These are phyloP conservation scores for Aspergillus ibericus DNA, from an alignment of 2,329 filamentous ascomycete genomes.

Conservation along the genomic window DNA sequence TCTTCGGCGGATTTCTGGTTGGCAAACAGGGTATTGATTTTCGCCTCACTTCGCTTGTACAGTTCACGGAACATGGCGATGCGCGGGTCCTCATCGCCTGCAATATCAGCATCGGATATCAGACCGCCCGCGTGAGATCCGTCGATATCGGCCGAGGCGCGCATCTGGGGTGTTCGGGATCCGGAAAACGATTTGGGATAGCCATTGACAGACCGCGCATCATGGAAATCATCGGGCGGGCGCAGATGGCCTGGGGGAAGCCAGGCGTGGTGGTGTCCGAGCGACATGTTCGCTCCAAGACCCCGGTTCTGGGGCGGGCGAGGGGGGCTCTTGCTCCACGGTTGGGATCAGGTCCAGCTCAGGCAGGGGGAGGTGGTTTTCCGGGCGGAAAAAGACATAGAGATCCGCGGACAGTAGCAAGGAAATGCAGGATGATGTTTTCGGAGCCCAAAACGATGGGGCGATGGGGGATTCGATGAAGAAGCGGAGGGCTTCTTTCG, in stretches of 20 bases:
- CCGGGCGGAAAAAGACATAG: conserved; percentile 36
- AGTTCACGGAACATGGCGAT: conserved; percentile 72
- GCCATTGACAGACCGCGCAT: conserved; percentile 45
- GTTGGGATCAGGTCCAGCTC: conserved; percentile 38
- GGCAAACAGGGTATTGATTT: conserved; percentile 73
- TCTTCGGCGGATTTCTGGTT: conserved; percentile 37
- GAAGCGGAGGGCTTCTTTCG: conserved; percentile 37
- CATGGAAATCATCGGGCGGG: conserved; percentile 60
- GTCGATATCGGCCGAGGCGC: conserved; percentile 46
- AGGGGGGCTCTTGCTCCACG: conserved; percentile 47
- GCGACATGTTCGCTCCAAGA: conserved; percentile 60
- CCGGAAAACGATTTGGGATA: conserved; percentile 44
- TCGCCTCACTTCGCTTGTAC: conserved; percentile 74
- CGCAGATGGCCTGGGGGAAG: conserved; percentile 60
- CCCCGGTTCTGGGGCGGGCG: conserved; percentile 47
- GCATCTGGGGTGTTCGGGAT: conserved; percentile 46
- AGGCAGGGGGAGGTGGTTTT: conserved; percentile 25
- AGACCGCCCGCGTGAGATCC: conserved; percentile 49
- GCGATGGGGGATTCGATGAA: conserved; percentile 38
- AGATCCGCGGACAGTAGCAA: conserved; percentile 22
- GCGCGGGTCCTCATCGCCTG: conserved; percentile 68
- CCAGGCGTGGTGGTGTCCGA: conserved; percentile 69
- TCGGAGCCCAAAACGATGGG: conserved; percentile 35
- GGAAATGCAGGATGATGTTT: conserved; percentile 30
- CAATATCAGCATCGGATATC: conserved; percentile 54